Base-by-base conservation (phyloP, 768 basidiomycete species). In the Mycena venus region DNA sequence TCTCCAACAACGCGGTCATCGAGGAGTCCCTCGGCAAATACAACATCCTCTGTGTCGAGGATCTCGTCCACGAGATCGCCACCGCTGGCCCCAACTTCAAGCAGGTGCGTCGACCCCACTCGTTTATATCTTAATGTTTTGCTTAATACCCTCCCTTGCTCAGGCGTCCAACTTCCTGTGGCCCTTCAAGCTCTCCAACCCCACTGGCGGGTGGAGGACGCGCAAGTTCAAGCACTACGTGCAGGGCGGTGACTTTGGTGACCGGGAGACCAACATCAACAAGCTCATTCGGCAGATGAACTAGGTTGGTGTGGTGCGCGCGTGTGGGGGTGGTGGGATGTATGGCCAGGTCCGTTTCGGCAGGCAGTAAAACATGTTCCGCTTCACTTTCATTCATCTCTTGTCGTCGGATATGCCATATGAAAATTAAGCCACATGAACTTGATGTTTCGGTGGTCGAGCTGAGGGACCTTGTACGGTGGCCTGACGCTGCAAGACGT, bases 141-240 rank as follows among this genome's bases (percentile, higher is more conserved):
- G 31, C 49, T 61, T 31, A 10, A 19, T 42, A 49, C 31, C 44
- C 58, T 21, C 31, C 25, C 15, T 36, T 51, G 2, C 27, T n/a
- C 25, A 94, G 94, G 94, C 93, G 70, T 91, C 94, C 78, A 97
- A 96, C 91, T 97, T 98, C 92, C 93, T 99, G 66, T 99, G 97
- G 97, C 98, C 98, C 29, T 99, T 99, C 92, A 99, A 99, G 85
- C 95, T 99, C 75, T 99, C 97, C 81, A 99, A 99, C 92, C 98
- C 98, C 68, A 99, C 91, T 77, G 98, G 98, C 78, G 98, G 98
- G 79, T 99, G 97, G 98, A 94, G 96, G 88, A 93, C 91, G 83
- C 92, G 96, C 84, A 99, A 99, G 88, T 99, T 99, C 92, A 98
- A 95, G 88, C 95, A 96, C 88, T 98, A 90, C 83, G 91, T 98